These are phyloP conservation scores for Phytophthora citrophthora DNA, from an alignment of 352 stramenopile genomes.

Conservation along the genomic window DNA sequence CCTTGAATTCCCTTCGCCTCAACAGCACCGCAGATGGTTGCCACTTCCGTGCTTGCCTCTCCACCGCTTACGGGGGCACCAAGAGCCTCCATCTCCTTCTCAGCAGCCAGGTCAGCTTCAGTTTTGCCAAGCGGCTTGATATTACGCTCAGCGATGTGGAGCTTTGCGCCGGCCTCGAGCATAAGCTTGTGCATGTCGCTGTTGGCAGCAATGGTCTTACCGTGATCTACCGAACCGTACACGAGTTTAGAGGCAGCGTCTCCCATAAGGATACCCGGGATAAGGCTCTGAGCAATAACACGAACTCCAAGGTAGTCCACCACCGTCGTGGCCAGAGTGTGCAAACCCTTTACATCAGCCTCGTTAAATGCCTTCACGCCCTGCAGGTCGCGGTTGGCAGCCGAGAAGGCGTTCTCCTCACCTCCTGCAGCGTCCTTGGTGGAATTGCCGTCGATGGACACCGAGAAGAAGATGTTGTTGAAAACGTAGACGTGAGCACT, in stretches of 20 bases:
- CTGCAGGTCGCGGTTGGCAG: slow-evolving; percentile 90
- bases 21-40: slow-evolving; percentile 90
- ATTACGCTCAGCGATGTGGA: slow-evolving; percentile 89
- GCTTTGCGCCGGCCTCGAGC: slow-evolving; percentile 75
- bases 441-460: slow-evolving; percentile 83
- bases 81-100: slow-evolving; percentile 44
- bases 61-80: slow-evolving; percentile 38
- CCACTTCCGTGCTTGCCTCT: slow-evolving; percentile 62
- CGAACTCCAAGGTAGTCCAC: slow-evolving; percentile 95
- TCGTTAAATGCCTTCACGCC: slow-evolving; percentile 93
- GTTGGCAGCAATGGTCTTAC: slow-evolving; percentile 90
- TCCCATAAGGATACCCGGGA: slow-evolving; percentile 95
- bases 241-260: slow-evolving; percentile 95
- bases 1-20: slow-evolving; percentile 96
- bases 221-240: slow-evolving; percentile 94
- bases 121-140: slow-evolving; percentile 82
- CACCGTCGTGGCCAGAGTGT: slow-evolving; percentile 95
- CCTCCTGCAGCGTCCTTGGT: slow-evolving; percentile 67
- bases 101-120: slow-evolving; percentile 38
- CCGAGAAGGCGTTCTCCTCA: slow-evolving; percentile 86
- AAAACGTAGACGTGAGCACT: slow-evolving; percentile 96
- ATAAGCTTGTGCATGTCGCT: slow-evolving; percentile 94
- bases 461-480: slow-evolving; percentile 98
- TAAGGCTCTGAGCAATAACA: slow-evolving; percentile 96
- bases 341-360: slow-evolving; percentile 87